Evolutionary conservation across 2,329 filamentous ascomycete genomes (phyloP), one percentile per base, ranked within the genome.

Genomic region (Harringtonia aguacate): DNA sequence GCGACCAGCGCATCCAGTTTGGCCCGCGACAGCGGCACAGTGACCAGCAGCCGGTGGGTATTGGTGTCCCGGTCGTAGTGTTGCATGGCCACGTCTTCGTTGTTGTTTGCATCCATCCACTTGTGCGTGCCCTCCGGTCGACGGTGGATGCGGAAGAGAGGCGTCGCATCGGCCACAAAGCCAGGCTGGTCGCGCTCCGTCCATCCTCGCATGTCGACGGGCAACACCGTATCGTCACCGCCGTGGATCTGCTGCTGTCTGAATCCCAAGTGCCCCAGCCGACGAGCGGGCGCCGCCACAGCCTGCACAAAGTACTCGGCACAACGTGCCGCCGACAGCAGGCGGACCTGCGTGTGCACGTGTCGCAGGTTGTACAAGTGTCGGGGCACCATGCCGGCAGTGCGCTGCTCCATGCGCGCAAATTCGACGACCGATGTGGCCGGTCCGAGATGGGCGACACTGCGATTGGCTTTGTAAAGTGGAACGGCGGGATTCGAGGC

Each of bases 1-100:
- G 42, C 42, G 9, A 44, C 42, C 20, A 44, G 36, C 14, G 36
- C 29, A 29, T 44, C 42, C 21, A 29, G 42, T 13, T 15, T n/a
- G 4, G 30, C 36, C n/a, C 42, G 42, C 21, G 27, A 36, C 42
- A 39, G n/a, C 7, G 36, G 21, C n/a, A n/a, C 42, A 21, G 36
- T 44, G 20, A 44, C 30, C 17, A 44, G 10, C 36, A 44, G 29
- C 29, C 36, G 42, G 14, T 35, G 42, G 21, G 31, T 20, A 14
- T 36, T 20, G 9, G 35, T 36, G 12, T 36, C 39, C 7, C 24
- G 6, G 24, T 27, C 24, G 24, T 27, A 27, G 21, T 21, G 30
- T 18, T 36, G 15, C 9, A 30, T 13, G 24, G 40, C 40, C 24
- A 42, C 34, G 14, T 36, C 40, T 18, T 30, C n/a, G 12, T 12